Base-by-base conservation (phyloP, 2,329 filamentous ascomycete genomes). In the Paecilomyces fulvus region DNA sequence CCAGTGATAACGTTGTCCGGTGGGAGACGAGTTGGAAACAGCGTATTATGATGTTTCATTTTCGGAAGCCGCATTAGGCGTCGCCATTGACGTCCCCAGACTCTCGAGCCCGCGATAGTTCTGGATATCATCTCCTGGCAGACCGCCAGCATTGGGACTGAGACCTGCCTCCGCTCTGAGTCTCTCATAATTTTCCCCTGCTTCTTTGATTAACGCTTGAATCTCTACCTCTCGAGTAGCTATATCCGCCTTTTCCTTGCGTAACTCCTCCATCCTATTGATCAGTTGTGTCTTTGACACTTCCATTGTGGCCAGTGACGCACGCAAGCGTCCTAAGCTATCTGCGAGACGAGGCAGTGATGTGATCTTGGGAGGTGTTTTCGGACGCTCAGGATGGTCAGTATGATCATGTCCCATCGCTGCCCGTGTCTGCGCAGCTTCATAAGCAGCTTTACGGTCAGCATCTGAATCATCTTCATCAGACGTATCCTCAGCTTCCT, bases 371-470 rank as follows among this genome's bases (percentile, higher is more conserved):
- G 89, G 83, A 0, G 87, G 88, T 1, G 85, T 85, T 56, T 79
- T 83, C 14, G 77, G 73, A 46, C 78, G 68, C 51, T 68, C 60
- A 31, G 60, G 60, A 46, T 53, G 57, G 53, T 59, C 62, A 59
- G 73, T 72, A 55, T 74, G 74, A 37, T 76, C 63, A 49, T 71
- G 70, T 50, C 75, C 92, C 75, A 94, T 87, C n/a, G 90, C 92
- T 3, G 89, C 88, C 20, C 88, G 83, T 8, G 89, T 92, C 75
- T 97, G 92, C 3, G 89, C 87, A 10, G 85, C 83, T 71, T 96
- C 92, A 73, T 95, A 97, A 0, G 90, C 92, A 2, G 87, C 89
- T 56, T 86, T 85, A 14, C 82, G 76, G 62, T 83, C 82, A 37
- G 79, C 71, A 60, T 86, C 83, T 1, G 81, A 83, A 60, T 92